Percentiles rank a stretch among this genome's conserved stretches.
Conservation (phyloP, 2,329 filamentous ascomycete genomes). For the Colletotrichum gloeosporioides region DNA sequence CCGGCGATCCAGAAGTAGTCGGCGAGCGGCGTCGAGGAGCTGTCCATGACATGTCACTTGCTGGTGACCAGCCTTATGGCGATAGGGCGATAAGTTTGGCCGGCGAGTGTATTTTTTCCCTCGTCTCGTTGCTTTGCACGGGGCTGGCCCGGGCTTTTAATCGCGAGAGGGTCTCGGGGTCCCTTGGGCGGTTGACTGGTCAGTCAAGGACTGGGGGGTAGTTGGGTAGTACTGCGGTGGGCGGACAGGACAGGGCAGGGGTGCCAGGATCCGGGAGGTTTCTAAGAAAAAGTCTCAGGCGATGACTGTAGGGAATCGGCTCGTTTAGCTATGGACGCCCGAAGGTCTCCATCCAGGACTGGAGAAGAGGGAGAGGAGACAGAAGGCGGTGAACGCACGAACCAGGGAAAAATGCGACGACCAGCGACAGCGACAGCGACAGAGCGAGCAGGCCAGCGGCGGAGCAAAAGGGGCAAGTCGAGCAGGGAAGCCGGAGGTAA, state of each 20-base stretch:
- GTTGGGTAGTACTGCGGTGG: conserved; percentile 18
- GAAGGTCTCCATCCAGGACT: conserved; percentile 14
- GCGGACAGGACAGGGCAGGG: conserved; percentile 20
- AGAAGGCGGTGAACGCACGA: conserved; percentile 22
- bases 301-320: conserved; percentile 17
- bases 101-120: conserved; percentile 16
- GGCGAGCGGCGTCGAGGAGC: conserved; percentile 68
- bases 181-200: conserved; percentile 18
- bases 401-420: conserved; percentile 19
- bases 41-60: conserved; percentile 60
- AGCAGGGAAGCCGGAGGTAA: conserved; percentile 19
- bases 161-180: conserved; percentile 22
- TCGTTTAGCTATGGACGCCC: conserved; percentile 20
- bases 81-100: conserved; percentile 17
- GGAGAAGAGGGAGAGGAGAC: conserved; percentile 18
- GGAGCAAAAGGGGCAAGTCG: conserved; percentile 7
- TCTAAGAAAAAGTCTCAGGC: conserved; percentile 20
- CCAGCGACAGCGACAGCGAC: conserved; percentile 15
- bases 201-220: conserved; percentile 7
- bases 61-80: conserved; percentile 20
- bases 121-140: conserved; percentile 16
- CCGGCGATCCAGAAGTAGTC: conserved; percentile 81
- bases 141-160: conserved; percentile 21
- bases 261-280: conserved; percentile 21
- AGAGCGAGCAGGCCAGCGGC: neutral